Evolutionary conservation across 1,284 basidiomycete genomes (phyloP), one percentile per base, ranked within the genome.

Genomic region (Xerocomus minutiporus): DNA sequence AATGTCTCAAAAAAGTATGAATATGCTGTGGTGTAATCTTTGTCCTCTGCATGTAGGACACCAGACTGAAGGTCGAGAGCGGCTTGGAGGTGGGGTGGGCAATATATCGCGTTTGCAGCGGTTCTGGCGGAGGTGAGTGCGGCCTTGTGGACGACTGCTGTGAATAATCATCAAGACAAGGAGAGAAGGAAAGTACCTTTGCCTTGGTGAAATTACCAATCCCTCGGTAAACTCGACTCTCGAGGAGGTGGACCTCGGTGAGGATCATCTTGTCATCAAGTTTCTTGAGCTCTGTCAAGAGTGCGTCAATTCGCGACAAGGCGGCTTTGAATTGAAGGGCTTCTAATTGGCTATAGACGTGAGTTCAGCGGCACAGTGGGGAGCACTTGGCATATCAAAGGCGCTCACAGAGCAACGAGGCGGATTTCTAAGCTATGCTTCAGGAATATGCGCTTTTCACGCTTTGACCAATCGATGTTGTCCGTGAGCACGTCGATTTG

Each of bases 1-100:
- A 98, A 96, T 2, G 93, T 89, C 72, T 99, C 96, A 62, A 93
- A 95, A 73, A 98, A 98, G 76, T 99, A 99, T 1, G 93, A 96
- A 70, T 97, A 97, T 38, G 86, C 96, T 0, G 95, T 99, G 55
- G 85, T 95, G 71, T 97, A 98, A 70, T 99, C 96, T 67, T 97
- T 97, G 69, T 98, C 96, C 61, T 98, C 94, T 0, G 96, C 94
- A 62, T 97, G 93, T 13, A 98, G 78, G 28, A 97, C 82, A 13
- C 96, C 91, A 31, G 87, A 88, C 69, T 97, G 95, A 40, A 98
- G 81, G 68, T 98, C 96, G 32, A 98, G 83, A 34, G 90, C 81
- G 2, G 94, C 90, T 75, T 99, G 96, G 3, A 98, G 82, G 45
- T 83, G 75, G 1, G 96, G 96, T 13, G 96, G 96, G 69, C 96